Evolutionary conservation across 164 flowering plant species (phyloP).

Genomic region (Cinnamomum chago): DNA sequence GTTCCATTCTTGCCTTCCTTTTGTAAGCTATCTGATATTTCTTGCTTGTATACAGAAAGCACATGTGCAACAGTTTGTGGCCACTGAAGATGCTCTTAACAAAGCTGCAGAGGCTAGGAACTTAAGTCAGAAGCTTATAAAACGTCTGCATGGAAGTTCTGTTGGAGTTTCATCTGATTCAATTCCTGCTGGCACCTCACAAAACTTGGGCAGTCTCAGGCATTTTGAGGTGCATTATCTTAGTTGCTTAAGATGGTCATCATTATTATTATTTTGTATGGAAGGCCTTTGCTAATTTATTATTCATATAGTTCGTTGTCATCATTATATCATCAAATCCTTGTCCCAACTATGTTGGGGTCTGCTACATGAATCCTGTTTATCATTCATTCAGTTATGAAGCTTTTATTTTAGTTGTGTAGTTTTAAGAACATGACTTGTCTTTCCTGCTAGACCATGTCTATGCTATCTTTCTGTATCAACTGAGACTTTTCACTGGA

Average conservation of each 20-base stretch:
- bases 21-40: slow-evolving; percentile 1
- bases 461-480: too few relatives aligned
- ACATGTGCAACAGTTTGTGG: slow-evolving; percentile 97
- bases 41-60: slow-evolving; percentile 69
- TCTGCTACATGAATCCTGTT: too few relatives aligned
- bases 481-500: too few relatives aligned
- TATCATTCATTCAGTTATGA: too few relatives aligned
- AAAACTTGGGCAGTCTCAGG: slow-evolving; percentile 73
- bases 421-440: too few relatives aligned
- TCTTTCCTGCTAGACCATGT: too few relatives aligned
- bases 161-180: slow-evolving; percentile 47
- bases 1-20: neutral
- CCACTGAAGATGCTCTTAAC: slow-evolving; percentile 96
- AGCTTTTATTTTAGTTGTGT: too few relatives aligned
- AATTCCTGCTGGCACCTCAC: slow-evolving; percentile 47
- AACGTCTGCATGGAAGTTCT: slow-evolving; percentile 63
- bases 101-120: slow-evolving; percentile 94
- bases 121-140: slow-evolving; percentile 59
- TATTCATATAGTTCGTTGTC: too few relatives aligned
- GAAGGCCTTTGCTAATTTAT: too few relatives aligned
- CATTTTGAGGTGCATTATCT: slow-evolving; percentile 67
- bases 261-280: too few relatives aligned
- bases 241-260: neutral
- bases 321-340: too few relatives aligned
- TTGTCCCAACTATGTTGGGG: too few relatives aligned